These are phyloP conservation scores for Pythium myriotylum DNA, from an alignment of 352 stramenopile species.

Conservation along the genomic window DNA sequence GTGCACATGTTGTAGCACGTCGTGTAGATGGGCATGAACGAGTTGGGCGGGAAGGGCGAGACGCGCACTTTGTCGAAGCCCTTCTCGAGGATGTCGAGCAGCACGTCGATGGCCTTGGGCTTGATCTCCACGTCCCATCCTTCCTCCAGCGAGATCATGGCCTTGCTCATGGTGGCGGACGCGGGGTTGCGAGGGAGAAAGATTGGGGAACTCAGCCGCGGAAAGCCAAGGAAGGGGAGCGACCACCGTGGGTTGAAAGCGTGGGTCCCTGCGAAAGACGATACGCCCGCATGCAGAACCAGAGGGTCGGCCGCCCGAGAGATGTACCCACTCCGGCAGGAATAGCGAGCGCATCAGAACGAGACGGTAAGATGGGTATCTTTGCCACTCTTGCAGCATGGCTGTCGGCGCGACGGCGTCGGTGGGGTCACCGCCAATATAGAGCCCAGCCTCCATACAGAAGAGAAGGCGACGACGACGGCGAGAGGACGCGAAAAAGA, in stretches of 20 bases:
- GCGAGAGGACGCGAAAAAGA: too few relatives aligned
- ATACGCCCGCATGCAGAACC: background rate
- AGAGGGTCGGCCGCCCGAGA: background rate
- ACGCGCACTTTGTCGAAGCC: conserved; percentile 83
- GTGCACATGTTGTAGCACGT: conserved; percentile 99
- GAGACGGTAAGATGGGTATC: too few relatives aligned
- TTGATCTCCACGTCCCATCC: conserved; percentile 90
- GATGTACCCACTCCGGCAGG: background rate
- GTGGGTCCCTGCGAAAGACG: conserved; percentile 1
- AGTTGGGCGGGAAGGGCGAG: conserved; percentile 80
- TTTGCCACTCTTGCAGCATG: too few relatives aligned
- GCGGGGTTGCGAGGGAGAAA: conserved; percentile 5
- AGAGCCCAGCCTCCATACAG: too few relatives aligned
- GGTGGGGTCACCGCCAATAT: too few relatives aligned
- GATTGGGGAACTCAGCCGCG: conserved; percentile 21
- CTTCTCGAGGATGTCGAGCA: conserved; percentile 85
- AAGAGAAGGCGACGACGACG: too few relatives aligned
- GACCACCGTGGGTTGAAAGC: conserved; percentile 14
- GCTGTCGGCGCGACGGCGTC: too few relatives aligned
- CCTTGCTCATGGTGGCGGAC: conserved; percentile 67
- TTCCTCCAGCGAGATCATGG: conserved; percentile 84
- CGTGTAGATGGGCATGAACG: conserved; percentile 91
- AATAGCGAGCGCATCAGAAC: too few relatives aligned
- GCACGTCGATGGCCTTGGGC: conserved; percentile 87
- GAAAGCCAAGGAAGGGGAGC: conserved; percentile 1